These are phyloP conservation scores for Clarireedia homoeocarpa DNA, from an alignment of 2,329 filamentous ascomycete genomes.

Conservation along the genomic window DNA sequence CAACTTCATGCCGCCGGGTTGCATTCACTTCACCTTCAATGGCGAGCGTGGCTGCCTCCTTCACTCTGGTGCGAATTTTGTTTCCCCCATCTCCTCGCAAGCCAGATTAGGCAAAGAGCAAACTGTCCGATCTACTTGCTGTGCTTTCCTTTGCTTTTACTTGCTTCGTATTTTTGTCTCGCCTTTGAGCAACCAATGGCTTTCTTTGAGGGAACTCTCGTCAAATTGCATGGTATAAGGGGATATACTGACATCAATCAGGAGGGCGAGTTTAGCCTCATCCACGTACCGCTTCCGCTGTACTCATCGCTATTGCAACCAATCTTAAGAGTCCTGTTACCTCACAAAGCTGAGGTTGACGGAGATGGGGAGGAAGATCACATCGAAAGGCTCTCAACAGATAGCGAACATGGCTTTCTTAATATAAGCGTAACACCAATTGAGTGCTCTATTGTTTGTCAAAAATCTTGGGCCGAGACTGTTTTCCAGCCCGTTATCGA, in stretches of 20 bases:
- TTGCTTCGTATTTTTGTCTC: not conserved
- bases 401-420: constrained; percentile 68
- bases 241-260: constrained; percentile 34
- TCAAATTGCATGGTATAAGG: constrained; percentile 16
- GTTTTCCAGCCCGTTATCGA: constrained; percentile 69
- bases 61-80: not conserved
- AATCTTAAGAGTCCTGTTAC: constrained; percentile 77
- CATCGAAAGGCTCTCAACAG: constrained; percentile 40
- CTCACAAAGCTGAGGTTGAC: constrained; percentile 38
- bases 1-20: not conserved
- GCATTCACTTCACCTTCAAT: not conserved
- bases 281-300: constrained; percentile 79
- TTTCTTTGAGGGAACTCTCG: not conserved
- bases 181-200: not conserved
- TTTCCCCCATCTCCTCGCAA: not conserved
- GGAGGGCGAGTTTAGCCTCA: constrained; percentile 80
- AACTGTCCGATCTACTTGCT: not conserved
- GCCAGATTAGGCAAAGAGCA: not conserved
- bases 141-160: not conserved
- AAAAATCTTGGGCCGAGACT: constrained; percentile 61
- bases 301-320: constrained; percentile 76
- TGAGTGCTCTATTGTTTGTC: constrained; percentile 88
- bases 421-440: constrained; percentile 90
- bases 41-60: not conserved
- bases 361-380: constrained; percentile 28